phyloP scores from a whole-genome alignment of 192 early-diverging fungal species.

The Backusella mclennaniae region DNA sequence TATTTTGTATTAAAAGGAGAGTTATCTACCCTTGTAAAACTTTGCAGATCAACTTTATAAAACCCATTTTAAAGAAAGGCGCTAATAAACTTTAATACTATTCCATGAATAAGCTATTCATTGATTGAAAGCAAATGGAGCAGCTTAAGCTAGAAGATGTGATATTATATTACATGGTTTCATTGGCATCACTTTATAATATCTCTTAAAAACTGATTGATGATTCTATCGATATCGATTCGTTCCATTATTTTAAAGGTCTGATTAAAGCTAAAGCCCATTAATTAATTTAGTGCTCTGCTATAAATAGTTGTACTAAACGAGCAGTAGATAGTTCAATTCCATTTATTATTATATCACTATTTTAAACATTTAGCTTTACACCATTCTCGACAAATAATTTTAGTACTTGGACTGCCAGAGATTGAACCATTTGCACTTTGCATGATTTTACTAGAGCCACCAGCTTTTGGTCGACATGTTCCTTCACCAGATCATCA shows the following conservation, averaged over 20 bases:
- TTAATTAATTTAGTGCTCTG: not conserved
- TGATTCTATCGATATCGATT: not conserved
- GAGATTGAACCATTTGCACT: constrained; percentile 44
- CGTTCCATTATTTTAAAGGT: not conserved
- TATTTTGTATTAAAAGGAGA: not conserved
- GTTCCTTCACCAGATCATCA: constrained; percentile 44
- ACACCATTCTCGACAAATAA: constrained; percentile 48
- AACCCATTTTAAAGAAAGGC: not conserved
- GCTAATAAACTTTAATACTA: not conserved
- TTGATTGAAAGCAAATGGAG: not conserved
- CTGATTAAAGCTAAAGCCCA: not conserved
- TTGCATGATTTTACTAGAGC: constrained; percentile 47
- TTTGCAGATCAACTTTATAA: not conserved
- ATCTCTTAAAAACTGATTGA: not conserved
- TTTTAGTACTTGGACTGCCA: constrained; percentile 58
- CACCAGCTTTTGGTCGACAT: constrained; percentile 46
- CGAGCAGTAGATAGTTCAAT: not conserved
- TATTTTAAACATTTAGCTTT: constrained; percentile 14
- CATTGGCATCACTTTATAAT: not conserved
- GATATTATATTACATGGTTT: not conserved
- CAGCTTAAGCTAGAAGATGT: not conserved
- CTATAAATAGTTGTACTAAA: not conserved
- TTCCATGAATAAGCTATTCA: not conserved
- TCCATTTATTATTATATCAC: not conserved
- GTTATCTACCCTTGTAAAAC: not conserved